phyloP scores from a whole-genome alignment of 1,139 yeast genomes.

The Zygoascus hellenicus region DNA sequence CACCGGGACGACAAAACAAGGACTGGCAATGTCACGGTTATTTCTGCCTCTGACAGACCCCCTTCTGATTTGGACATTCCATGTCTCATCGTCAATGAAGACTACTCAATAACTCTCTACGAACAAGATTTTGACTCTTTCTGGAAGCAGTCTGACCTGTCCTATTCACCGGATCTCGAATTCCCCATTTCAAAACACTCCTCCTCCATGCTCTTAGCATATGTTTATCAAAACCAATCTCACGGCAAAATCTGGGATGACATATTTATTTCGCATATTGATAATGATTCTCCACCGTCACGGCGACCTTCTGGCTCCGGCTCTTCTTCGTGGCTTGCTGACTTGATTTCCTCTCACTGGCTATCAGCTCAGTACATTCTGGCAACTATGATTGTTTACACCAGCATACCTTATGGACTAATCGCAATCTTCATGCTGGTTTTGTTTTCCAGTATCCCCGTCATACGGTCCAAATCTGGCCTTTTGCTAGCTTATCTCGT shows the following conservation, averaged over 20 bases:
- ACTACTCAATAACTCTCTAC: slow-evolving; percentile 1
- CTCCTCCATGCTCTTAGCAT: slow-evolving; percentile 1
- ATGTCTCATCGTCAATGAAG: slow-evolving; percentile 2
- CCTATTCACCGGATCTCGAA: neutral
- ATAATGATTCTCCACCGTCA: neutral
- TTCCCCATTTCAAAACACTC: neutral
- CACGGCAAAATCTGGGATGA: slow-evolving; percentile 5
- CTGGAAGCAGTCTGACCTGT: neutral
- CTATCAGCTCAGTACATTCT: neutral
- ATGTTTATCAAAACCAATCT: slow-evolving; percentile 2
- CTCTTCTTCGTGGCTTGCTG: no score
- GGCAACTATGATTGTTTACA: slow-evolving; percentile 1
- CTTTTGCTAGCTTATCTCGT: slow-evolving; percentile 55
- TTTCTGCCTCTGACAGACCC: neutral
- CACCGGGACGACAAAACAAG: neutral
- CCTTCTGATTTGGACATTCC: slow-evolving; percentile 1
- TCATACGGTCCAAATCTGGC: slow-evolving; percentile 56
- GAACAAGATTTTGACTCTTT: neutral
- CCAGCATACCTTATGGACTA: slow-evolving; percentile 28
- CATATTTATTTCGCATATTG: slow-evolving; percentile 3
- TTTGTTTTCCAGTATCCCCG: slow-evolving; percentile 49
- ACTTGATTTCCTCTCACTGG: neutral
- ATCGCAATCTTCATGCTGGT: slow-evolving; percentile 37
- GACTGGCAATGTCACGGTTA: neutral
- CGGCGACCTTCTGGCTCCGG: no score